Evolutionary conservation across 805 yeast genomes (phyloP).

Genomic region (Jamesozyma jinghongensis): DNA sequence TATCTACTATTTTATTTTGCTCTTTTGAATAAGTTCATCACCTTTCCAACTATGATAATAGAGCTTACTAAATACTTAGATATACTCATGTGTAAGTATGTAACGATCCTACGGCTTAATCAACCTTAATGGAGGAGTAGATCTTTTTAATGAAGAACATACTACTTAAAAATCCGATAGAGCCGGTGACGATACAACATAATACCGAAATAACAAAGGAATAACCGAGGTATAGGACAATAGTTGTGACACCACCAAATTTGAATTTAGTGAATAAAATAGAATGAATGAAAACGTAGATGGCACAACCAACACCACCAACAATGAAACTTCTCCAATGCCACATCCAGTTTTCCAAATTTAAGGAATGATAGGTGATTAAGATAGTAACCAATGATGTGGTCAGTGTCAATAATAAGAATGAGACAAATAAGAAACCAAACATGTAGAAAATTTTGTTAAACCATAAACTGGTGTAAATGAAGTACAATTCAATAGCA

Average conservation of each 20-base stretch:
- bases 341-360: constrained; percentile 93
- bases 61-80: neutral
- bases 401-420: constrained; percentile 71
- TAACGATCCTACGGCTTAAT: constrained; percentile 30
- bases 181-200: constrained; percentile 76
- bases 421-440: constrained; percentile 88
- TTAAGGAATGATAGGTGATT: constrained; percentile 73
- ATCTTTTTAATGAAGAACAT: constrained; percentile 69
- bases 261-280: constrained; percentile 60
- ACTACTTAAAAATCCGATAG: constrained; percentile 73
- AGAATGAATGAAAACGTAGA: constrained; percentile 79
- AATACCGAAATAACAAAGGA: constrained; percentile 59
- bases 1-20: too few relatives aligned
- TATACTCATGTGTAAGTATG: too few relatives aligned
- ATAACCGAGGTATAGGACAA: constrained; percentile 77
- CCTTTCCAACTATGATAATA: too few relatives aligned
- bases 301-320: constrained; percentile 84
- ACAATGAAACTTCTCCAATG: constrained; percentile 91
- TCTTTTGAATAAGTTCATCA: too few relatives aligned
- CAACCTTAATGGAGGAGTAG: constrained; percentile 80
- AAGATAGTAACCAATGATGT: constrained; percentile 72
- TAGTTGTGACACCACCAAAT: constrained; percentile 65
- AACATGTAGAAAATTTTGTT: constrained; percentile 93
- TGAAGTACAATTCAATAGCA: constrained; percentile 90
- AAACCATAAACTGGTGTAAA: constrained; percentile 87